phyloP scores from a whole-genome alignment of 306 rosid genomes.

The Corylus americana region DNA sequence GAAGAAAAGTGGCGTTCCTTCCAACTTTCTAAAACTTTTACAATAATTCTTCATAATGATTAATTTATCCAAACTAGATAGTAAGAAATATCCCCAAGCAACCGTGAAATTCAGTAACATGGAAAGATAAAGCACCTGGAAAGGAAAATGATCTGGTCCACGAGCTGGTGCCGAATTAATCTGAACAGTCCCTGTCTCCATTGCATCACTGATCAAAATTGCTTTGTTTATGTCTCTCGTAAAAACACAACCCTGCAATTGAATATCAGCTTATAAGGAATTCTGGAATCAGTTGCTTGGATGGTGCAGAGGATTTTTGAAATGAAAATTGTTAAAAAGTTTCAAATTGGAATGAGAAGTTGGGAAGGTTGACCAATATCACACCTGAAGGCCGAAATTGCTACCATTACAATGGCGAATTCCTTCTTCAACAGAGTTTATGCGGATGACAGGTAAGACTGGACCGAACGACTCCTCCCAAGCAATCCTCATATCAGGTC shows the following conservation, averaged over 20 bases:
- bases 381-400: slow-evolving; percentile 98
- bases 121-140: slow-evolving; percentile 56
- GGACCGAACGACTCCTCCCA: slow-evolving; percentile 99
- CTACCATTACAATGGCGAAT: slow-evolving; percentile 99
- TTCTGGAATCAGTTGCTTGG: not conserved
- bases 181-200: slow-evolving; percentile 98
- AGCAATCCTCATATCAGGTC: slow-evolving; percentile 98
- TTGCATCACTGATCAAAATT: slow-evolving; percentile 86
- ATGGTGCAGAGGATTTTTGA: not conserved
- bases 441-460: slow-evolving; percentile 80
- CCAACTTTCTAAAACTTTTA: not conserved
- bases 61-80: not conserved
- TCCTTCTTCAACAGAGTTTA: slow-evolving; percentile 87
- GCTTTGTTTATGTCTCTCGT: slow-evolving; percentile 95
- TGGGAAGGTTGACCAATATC: not conserved
- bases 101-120: not conserved
- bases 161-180: slow-evolving; percentile 99
- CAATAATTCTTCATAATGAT: no score
- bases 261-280: not conserved
- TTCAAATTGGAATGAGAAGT: not conserved
- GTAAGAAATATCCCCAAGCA: not conserved
- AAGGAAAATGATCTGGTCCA: slow-evolving; percentile 97
- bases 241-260: slow-evolving; percentile 83
- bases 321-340: not conserved
- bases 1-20: not conserved